phyloP scores from a whole-genome alignment of 768 basidiomycete species.

The Neoboletus brunneissimus region DNA sequence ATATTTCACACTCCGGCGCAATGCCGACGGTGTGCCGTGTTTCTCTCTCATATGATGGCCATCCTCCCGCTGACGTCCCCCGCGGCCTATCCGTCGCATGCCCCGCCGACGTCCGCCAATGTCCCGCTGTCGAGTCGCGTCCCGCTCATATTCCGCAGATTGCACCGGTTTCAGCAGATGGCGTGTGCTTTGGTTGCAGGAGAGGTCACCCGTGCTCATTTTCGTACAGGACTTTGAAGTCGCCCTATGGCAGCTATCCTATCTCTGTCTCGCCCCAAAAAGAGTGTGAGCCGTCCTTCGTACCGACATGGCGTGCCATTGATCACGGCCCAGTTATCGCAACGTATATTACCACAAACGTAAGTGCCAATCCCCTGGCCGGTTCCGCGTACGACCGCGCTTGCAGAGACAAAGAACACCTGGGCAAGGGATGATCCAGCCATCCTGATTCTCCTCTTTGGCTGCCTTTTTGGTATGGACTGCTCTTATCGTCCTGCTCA shows the following conservation, averaged over 20 bases:
- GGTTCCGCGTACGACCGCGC: not conserved
- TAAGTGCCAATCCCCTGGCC: conserved; percentile 36
- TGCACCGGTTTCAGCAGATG: conserved; percentile 87
- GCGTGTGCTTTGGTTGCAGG: conserved; percentile 37
- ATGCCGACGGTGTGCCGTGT: conserved; percentile 23
- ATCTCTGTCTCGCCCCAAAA: conserved; percentile 87
- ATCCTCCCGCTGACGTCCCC: conserved; percentile 34
- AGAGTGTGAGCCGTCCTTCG: conserved; percentile 65
- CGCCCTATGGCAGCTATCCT: conserved; percentile 94
- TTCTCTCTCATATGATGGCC: conserved; percentile 21
- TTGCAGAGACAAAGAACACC: conserved; percentile 91
- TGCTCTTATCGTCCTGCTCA: not conserved
- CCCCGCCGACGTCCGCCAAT: conserved; percentile 10
- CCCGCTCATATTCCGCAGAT: conserved; percentile 75
- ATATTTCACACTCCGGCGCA: conserved; percentile 15
- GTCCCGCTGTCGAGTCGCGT: conserved; percentile 49
- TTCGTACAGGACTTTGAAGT: conserved; percentile 85
- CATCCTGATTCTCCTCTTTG: conserved; percentile 81
- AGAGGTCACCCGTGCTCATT: not conserved
- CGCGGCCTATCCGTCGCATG: conserved; percentile 20
- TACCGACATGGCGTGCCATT: conserved; percentile 1
- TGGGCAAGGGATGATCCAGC: conserved; percentile 99
- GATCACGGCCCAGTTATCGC: conserved; percentile 59
- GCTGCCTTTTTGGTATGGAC: conserved; percentile 64
- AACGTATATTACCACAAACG: conserved; percentile 99